Evolutionary conservation across 768 basidiomycete genomes (phyloP).

Genomic region (Hypsizygus marmoreus): DNA sequence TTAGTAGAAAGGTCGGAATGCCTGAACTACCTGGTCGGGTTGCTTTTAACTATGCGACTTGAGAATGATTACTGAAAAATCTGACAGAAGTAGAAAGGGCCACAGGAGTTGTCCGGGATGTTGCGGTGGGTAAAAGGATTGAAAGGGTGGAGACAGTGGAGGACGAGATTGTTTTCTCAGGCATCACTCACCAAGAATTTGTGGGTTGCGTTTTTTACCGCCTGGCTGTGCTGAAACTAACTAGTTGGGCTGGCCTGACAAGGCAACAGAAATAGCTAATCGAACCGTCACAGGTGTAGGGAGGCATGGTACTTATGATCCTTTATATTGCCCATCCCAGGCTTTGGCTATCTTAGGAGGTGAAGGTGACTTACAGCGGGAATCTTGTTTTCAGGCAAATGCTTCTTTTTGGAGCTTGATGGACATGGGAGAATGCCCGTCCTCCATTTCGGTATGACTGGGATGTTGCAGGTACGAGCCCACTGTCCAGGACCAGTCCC

Average conservation of each 20-base stretch:
- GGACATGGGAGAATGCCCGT: constrained; percentile 66
- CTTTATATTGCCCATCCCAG: not conserved
- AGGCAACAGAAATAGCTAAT: constrained; percentile 58
- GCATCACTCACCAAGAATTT: constrained; percentile 57
- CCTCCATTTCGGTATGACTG: constrained; percentile 85
- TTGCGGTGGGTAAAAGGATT: constrained; percentile 58
- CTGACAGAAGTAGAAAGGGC: constrained; percentile 72
- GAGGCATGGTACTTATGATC: constrained; percentile 49
- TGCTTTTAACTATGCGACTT: not conserved
- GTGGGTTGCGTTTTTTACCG: constrained; percentile 41
- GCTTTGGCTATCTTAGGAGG: not conserved
- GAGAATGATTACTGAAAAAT: not conserved
- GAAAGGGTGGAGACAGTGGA: constrained; percentile 55
- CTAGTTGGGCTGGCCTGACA: constrained; percentile 12
- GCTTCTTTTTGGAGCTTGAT: constrained; percentile 65
- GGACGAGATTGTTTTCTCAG: constrained; percentile 66
- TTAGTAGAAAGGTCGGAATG: too few relatives aligned
- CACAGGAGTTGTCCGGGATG: constrained; percentile 49
- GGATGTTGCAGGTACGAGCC: constrained; percentile 63
- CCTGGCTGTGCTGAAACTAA: not conserved
- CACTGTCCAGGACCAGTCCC: not conserved
- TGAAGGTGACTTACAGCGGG: not conserved
- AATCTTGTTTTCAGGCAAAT: constrained; percentile 40
- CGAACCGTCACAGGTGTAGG: constrained; percentile 47
- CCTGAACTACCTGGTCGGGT: constrained; percentile 56